phyloP scores from a whole-genome alignment of 2,329 filamentous ascomycete species.

The Fusarium equiseti region DNA sequence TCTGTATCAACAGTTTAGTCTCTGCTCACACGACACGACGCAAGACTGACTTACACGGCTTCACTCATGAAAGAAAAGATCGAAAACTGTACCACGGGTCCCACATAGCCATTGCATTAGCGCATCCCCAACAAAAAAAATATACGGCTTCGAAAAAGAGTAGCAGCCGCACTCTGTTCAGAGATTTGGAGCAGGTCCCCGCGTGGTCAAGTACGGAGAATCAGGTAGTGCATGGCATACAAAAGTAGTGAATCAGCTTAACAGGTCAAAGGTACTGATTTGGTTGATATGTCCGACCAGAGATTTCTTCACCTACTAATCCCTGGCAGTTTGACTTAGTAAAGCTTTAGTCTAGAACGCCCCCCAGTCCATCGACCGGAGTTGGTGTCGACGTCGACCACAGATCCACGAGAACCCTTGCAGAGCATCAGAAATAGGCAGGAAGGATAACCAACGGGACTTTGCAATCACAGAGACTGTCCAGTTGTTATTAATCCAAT shows the following conservation, averaged over 20 bases:
- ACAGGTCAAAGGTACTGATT: conserved; percentile 8
- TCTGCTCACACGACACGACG: conserved; percentile 20
- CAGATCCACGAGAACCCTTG: conserved; percentile 34
- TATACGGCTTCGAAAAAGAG: conserved; percentile 18
- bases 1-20: not conserved
- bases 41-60: conserved; percentile 18
- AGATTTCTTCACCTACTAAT: conserved; percentile 9
- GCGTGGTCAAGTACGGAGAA: conserved; percentile 12
- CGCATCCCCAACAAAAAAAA: conserved; percentile 49
- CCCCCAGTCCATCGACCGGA: conserved; percentile 25
- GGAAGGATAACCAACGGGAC: conserved; percentile 12
- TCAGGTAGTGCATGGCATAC: not conserved
- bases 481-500: not conserved
- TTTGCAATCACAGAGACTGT: conserved; percentile 8
- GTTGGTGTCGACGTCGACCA: conserved; percentile 36
- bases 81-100: conserved; percentile 21
- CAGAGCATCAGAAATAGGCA: conserved; percentile 34
- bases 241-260: not conserved
- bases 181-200: conserved; percentile 37
- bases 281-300: not conserved
- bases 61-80: conserved; percentile 10
- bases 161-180: conserved; percentile 34
- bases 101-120: conserved; percentile 46
- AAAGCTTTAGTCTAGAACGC: conserved; percentile 17
- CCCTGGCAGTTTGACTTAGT: conserved; percentile 13